Percentiles rank a stretch among this genome's conserved stretches.
phyloP scores from a whole-genome alignment of 192 early-diverging fungal genomes.

The Coemansia sp. region DNA sequence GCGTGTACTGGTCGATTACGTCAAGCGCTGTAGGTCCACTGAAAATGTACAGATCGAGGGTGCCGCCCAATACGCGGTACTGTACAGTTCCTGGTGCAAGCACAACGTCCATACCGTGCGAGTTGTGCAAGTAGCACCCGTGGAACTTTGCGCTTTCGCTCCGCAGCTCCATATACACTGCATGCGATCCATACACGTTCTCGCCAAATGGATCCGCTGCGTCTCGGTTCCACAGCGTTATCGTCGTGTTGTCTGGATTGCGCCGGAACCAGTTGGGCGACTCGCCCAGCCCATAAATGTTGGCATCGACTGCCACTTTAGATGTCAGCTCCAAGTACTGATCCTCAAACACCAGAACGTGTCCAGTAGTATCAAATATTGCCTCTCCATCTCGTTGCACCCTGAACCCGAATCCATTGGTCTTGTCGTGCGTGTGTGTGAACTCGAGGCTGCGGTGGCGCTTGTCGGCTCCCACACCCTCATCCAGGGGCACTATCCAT shows the following conservation, averaged over 20 bases:
- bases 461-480: slow-evolving; percentile 6
- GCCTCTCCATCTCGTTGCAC: slow-evolving; percentile 22
- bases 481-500: slow-evolving; percentile 25
- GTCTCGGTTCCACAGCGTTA: slow-evolving; percentile 53
- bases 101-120: slow-evolving; percentile 71
- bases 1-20: slow-evolving; percentile 59
- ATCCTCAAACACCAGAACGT: slow-evolving; percentile 62
- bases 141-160: slow-evolving; percentile 43
- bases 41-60: slow-evolving; percentile 66
- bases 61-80: slow-evolving; percentile 67
- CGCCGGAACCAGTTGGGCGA: slow-evolving; percentile 58
- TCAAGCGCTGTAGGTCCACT: slow-evolving; percentile 53
- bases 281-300: slow-evolving; percentile 72
- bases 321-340: slow-evolving; percentile 68
- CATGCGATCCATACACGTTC: slow-evolving; percentile 67
- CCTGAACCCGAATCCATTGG: slow-evolving; percentile 40
- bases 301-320: slow-evolving; percentile 56
- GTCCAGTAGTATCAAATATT: slow-evolving; percentile 37
- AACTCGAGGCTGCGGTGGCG: slow-evolving; percentile 17
- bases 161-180: slow-evolving; percentile 65
- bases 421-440: slow-evolving; percentile 10
- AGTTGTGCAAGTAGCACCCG: slow-evolving; percentile 59
- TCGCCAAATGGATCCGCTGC: slow-evolving; percentile 48
- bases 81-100: slow-evolving; percentile 53
- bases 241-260: slow-evolving; percentile 41